Percentiles rank a stretch among this genome's conserved stretches.
Evolutionary conservation across 176 grass and related monocot species (phyloP).

Genomic region (Oryza longistaminata): DNA sequence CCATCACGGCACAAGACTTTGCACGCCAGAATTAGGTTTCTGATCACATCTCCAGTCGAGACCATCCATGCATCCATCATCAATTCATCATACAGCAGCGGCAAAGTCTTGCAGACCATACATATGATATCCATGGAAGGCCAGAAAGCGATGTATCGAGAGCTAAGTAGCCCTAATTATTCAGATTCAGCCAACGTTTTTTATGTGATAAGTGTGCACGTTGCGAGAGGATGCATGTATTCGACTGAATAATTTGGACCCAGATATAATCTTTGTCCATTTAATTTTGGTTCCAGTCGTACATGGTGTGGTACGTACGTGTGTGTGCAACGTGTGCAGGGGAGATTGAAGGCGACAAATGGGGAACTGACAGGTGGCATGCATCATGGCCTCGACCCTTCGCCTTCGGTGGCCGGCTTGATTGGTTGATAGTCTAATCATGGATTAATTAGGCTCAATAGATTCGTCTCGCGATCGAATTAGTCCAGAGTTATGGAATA

Average conservation of each 20-base stretch:
- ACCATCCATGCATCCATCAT: not conserved
- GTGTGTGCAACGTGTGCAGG: not conserved
- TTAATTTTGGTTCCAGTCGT: not conserved
- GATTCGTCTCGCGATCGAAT: too few relatives aligned
- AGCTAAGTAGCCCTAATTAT: not conserved
- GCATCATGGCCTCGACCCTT: not conserved
- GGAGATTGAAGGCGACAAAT: not conserved
- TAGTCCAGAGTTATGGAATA: too few relatives aligned
- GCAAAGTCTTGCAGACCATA: not conserved
- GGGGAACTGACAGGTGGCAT: not conserved
- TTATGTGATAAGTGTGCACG: too few relatives aligned
- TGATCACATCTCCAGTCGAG: not conserved
- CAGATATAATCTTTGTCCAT: not conserved
- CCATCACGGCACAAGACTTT: not conserved
- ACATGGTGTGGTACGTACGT: not conserved
- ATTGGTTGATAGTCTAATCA: too few relatives aligned
- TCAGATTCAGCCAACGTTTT: too few relatives aligned
- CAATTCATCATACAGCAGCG: too few relatives aligned
- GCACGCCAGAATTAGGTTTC: not conserved
- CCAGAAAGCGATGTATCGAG: not conserved
- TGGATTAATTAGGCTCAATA: too few relatives aligned
- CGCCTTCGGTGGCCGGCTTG: not conserved
- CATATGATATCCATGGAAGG: not conserved
- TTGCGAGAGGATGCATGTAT: too few relatives aligned
- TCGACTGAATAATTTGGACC: too few relatives aligned